A percentile compares a stretch with the other conserved stretches of the same genome.
phyloP scores from a whole-genome alignment of 805 yeast genomes.

The Pichia membranifaciens region DNA sequence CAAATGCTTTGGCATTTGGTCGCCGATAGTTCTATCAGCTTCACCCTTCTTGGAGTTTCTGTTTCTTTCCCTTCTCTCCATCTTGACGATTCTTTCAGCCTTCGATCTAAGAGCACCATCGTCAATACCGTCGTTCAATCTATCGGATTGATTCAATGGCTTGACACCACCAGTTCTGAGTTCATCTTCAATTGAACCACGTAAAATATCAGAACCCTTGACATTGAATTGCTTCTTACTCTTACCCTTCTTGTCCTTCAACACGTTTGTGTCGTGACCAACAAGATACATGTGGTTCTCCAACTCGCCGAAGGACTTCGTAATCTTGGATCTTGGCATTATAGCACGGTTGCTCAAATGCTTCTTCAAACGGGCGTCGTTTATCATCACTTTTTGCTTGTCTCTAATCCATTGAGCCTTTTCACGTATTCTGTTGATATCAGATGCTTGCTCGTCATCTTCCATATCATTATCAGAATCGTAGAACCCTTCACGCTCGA shows the following conservation, averaged over 20 bases:
- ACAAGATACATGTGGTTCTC: slow-evolving; percentile 83
- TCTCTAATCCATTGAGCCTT: slow-evolving; percentile 95
- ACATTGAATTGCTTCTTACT: slow-evolving; percentile 27
- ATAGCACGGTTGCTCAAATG: slow-evolving; percentile 79
- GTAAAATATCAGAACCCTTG: slow-evolving; percentile 78
- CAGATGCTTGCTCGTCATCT: slow-evolving; percentile 44
- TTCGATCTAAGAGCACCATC: slow-evolving; percentile 76
- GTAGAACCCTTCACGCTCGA: slow-evolving; percentile 92
- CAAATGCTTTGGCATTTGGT: slow-evolving; percentile 86
- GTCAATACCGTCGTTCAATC: slow-evolving; percentile 79
- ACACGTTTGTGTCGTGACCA: slow-evolving; percentile 77
- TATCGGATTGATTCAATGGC: slow-evolving; percentile 61
- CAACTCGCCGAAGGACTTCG: slow-evolving; percentile 70
- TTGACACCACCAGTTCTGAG: slow-evolving; percentile 17
- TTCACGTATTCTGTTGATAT: slow-evolving; percentile 60
- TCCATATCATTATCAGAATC: slow-evolving; percentile 73
- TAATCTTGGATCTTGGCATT: slow-evolving; percentile 84
- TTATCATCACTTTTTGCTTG: slow-evolving; percentile 89
- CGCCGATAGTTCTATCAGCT: slow-evolving; percentile 86
- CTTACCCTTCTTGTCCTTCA: slow-evolving; percentile 38
- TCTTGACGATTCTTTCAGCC: slow-evolving; percentile 81
- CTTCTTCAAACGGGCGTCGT: slow-evolving; percentile 81
- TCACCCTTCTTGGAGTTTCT: slow-evolving; percentile 92
- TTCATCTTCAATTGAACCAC: slow-evolving; percentile 24
- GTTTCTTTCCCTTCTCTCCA: slow-evolving; percentile 91